phyloP scores from a whole-genome alignment of 768 basidiomycete genomes.

The Boletus vermiculosoides region DNA sequence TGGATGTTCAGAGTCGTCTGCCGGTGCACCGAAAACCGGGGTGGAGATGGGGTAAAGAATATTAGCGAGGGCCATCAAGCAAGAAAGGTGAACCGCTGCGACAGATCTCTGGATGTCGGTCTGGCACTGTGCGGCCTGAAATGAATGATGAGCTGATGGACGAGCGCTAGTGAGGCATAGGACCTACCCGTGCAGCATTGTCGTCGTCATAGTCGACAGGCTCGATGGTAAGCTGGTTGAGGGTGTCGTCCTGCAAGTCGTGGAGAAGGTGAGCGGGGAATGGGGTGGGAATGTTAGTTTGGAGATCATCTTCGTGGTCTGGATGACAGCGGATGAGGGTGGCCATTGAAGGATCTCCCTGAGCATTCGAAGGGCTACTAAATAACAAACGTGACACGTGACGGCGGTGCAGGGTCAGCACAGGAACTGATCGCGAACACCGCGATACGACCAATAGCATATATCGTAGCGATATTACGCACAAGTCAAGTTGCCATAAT shows the following conservation, averaged over 20 bases:
- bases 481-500: no score
- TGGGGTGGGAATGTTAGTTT: conserved; percentile 17
- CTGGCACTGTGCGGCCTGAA: conserved; percentile 33
- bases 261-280: conserved; percentile 21
- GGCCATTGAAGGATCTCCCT: conserved; percentile 18
- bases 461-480: no score
- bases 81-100: conserved; percentile 67
- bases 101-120: conserved; percentile 72
- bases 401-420: conserved; percentile 13
- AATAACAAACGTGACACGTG: conserved; percentile 19
- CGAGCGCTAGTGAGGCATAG: background rate
- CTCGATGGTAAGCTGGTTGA: conserved; percentile 24
- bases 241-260: conserved; percentile 8
- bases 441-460: no score
- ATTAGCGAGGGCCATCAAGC: conserved; percentile 70
- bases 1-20: conserved; percentile 58
- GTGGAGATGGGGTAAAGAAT: conserved; percentile 51
- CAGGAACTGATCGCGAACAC: background rate
- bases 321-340: conserved; percentile 22
- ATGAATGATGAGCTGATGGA: background rate
- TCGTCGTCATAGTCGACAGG: conserved; percentile 21
- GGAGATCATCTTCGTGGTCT: conserved; percentile 9
- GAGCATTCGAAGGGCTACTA: background rate
- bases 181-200: conserved; percentile 8
- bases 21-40: conserved; percentile 28